phyloP scores from a whole-genome alignment of 768 basidiomycete species.

The Boletus coccyginus region DNA sequence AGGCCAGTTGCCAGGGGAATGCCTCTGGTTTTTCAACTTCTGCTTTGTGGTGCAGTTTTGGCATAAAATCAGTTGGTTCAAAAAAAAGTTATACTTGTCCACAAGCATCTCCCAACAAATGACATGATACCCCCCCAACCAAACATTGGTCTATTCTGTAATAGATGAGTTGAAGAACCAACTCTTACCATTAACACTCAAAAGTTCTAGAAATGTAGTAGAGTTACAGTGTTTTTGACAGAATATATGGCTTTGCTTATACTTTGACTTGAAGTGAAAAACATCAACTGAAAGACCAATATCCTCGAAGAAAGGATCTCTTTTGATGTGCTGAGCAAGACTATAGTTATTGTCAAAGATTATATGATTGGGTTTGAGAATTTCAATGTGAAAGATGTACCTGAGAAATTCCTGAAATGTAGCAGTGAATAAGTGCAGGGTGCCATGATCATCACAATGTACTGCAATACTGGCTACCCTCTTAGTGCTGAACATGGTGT shows the following conservation, averaged over 20 bases:
- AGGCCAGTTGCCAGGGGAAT: conserved; percentile 1
- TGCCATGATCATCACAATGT: too few species aligned
- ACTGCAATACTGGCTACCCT: too few species aligned
- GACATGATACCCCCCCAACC: conserved; percentile 37
- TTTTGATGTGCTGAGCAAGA: too few species aligned
- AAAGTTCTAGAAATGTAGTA: conserved; percentile 26
- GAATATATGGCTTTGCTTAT: conserved; percentile 24
- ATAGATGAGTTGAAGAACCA: conserved; percentile 39
- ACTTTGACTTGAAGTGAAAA: conserved; percentile 38
- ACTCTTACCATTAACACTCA: conserved; percentile 3
- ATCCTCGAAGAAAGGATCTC: too few species aligned
- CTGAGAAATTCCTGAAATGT: too few species aligned
- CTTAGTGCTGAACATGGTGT: too few species aligned
- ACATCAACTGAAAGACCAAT: conserved; percentile 35
- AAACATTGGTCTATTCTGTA: conserved; percentile 36
- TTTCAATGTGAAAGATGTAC: background rate
- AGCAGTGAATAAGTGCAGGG: too few species aligned
- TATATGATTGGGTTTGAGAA: too few species aligned
- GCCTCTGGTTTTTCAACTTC: background rate
- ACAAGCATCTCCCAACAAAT: conserved; percentile 36
- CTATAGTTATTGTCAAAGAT: too few species aligned
- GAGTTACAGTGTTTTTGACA: conserved; percentile 34
- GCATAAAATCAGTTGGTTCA: conserved; percentile 36
- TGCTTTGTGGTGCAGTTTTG: conserved; percentile 10
- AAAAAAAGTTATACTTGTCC: conserved; percentile 34